phyloP scores from a whole-genome alignment of 2,329 filamentous ascomycete species.

The Onygenales sp. region DNA sequence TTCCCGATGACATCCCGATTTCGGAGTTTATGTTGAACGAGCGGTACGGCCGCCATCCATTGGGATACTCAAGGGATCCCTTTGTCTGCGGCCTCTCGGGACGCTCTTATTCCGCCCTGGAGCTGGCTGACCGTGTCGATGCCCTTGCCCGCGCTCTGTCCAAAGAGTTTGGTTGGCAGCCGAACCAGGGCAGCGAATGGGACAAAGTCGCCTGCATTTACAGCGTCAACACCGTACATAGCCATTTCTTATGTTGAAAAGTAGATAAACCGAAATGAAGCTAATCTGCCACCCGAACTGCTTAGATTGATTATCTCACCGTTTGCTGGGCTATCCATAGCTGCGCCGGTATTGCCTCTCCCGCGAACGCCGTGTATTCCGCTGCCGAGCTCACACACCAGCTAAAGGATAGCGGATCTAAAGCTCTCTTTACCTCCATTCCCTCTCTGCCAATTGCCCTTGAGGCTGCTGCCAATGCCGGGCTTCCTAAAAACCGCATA shows the following conservation, averaged over 20 bases:
- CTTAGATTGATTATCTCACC: conserved; percentile 63
- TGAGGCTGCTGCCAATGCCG: conserved; percentile 52
- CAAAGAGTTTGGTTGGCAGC: conserved; percentile 61
- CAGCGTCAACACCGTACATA: conserved; percentile 65
- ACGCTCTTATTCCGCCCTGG: conserved; percentile 51
- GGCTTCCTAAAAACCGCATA: conserved; percentile 54
- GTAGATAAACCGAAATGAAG: not conserved
- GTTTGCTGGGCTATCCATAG: conserved; percentile 65
- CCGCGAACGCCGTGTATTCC: conserved; percentile 67
- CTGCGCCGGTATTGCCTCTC: conserved; percentile 62
- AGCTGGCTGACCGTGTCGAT: conserved; percentile 58
- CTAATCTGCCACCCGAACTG: not conserved
- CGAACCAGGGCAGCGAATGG: conserved; percentile 65
- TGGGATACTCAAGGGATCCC: conserved; percentile 55
- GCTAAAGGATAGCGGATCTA: conserved; percentile 58
- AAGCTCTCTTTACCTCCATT: conserved; percentile 61
- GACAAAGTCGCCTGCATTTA: conserved; percentile 71
- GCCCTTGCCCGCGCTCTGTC: conserved; percentile 58
- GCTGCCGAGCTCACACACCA: conserved; percentile 62
- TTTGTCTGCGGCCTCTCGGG: conserved; percentile 71
- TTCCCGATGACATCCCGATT: conserved; percentile 66
- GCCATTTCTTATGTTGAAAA: not conserved
- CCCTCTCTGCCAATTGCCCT: conserved; percentile 56
- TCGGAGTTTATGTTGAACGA: conserved; percentile 70
- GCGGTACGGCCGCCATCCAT: conserved; percentile 54